Conservation (phyloP, 768 basidiomycete species). For the Boletus bicolor region DNA sequence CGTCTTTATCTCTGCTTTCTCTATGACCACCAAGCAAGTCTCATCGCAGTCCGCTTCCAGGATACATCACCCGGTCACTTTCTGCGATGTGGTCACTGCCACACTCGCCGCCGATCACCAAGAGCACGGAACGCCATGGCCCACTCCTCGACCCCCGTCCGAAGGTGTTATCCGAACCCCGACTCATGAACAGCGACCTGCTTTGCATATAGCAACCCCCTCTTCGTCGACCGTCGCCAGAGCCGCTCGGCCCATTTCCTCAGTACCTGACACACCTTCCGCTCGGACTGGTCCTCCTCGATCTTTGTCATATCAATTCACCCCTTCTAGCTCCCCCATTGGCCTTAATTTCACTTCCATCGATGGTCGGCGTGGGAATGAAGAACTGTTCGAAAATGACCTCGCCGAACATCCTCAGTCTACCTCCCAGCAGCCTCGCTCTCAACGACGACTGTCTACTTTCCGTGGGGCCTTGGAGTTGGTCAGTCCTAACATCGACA, state of each 20-base stretch:
- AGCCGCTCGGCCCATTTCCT: slow-evolving; percentile 1
- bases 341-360: slow-evolving; percentile 28
- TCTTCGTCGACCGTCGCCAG: slow-evolving; percentile 5
- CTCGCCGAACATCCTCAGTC: slow-evolving; percentile 33
- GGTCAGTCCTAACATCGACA: slow-evolving; percentile 29
- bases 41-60: neutral
- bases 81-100: slow-evolving; percentile 11
- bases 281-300: slow-evolving; percentile 71
- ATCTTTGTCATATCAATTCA: slow-evolving; percentile 65
- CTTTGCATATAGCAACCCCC: slow-evolving; percentile 13
- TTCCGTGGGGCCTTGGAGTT: slow-evolving; percentile 67
- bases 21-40: slow-evolving; percentile 12
- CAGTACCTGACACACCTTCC: slow-evolving; percentile 47
- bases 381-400: slow-evolving; percentile 28
- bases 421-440: slow-evolving; percentile 28
- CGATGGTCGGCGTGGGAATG: slow-evolving; percentile 28
- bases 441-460: slow-evolving; percentile 33
- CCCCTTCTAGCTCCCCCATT: slow-evolving; percentile 42
- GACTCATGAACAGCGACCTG: slow-evolving; percentile 8
- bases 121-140: neutral
- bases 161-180: slow-evolving; percentile 1
- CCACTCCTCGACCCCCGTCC: neutral
- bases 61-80: neutral
- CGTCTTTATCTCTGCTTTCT: neutral
- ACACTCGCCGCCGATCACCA: slow-evolving; percentile 1